Conservation (phyloP, 352 stramenopile species). For the Pythium phragmitis region DNA sequence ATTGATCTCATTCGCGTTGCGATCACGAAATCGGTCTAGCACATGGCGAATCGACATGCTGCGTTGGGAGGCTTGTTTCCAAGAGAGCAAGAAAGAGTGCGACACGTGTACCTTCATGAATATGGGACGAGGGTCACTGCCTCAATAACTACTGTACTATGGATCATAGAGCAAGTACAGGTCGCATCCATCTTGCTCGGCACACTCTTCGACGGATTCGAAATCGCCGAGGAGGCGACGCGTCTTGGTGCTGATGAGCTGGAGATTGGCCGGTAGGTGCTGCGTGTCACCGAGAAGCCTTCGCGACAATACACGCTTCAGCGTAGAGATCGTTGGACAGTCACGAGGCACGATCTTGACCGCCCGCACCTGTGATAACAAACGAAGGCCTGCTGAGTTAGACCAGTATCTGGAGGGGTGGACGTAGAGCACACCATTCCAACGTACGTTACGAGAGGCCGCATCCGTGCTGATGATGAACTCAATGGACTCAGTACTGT, state of each 20-base stretch:
- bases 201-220: constrained; percentile 20
- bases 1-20: background rate
- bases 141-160: constrained; percentile 12
- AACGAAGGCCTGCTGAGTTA: background rate
- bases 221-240: constrained; percentile 25
- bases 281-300: constrained; percentile 19
- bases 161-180: constrained; percentile 29
- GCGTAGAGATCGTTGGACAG: constrained; percentile 16
- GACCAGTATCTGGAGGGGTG: background rate
- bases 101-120: background rate
- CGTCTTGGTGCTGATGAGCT: constrained; percentile 19
- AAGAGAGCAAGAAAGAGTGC: background rate
- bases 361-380: constrained; percentile 7
- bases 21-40: constrained; percentile 13
- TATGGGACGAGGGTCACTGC: constrained; percentile 19
- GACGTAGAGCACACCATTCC: background rate
- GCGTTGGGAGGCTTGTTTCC: background rate
- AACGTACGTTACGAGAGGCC: constrained; percentile 6
- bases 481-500: background rate
- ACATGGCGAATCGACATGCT: constrained; percentile 14
- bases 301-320: constrained; percentile 22
- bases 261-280: constrained; percentile 19
- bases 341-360: constrained; percentile 4
- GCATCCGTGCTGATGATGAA: constrained; percentile 18
- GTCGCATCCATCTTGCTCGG: constrained; percentile 17